Evolutionary conservation across 768 basidiomycete genomes (phyloP).

Genomic region (Macrocybe gigantea): DNA sequence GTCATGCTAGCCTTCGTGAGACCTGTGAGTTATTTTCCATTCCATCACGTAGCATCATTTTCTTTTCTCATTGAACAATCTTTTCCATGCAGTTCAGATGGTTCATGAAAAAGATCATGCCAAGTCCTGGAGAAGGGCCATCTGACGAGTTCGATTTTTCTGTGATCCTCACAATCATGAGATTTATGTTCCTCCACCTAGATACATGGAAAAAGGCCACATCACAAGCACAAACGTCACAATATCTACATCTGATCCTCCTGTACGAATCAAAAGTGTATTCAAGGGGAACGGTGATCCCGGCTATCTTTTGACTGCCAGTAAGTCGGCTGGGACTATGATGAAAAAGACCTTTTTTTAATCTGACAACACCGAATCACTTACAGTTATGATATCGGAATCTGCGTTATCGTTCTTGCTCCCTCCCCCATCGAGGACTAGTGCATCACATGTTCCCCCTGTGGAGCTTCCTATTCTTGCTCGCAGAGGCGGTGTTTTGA

Average conservation of each 20-base stretch:
- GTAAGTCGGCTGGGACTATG: conserved; percentile 25
- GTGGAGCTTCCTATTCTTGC: conserved; percentile 49
- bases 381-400: conserved; percentile 72
- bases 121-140: conserved; percentile 57
- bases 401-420: conserved; percentile 68
- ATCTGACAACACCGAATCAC: conserved; percentile 4
- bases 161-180: background rate
- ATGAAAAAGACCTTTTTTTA: background rate
- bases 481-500: conserved; percentile 71
- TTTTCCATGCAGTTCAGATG: conserved; percentile 23
- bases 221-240: conserved; percentile 68
- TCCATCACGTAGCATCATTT: conserved; percentile 5
- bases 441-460: conserved; percentile 13
- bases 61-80: background rate
- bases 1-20: conserved; percentile 25
- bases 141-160: conserved; percentile 47
- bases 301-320: conserved; percentile 56
- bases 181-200: conserved; percentile 15
- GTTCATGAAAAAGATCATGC: conserved; percentile 44
- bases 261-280: conserved; percentile 50
- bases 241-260: conserved; percentile 41
- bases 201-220: conserved; percentile 54
- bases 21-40: conserved; percentile 23
- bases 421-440: conserved; percentile 24
- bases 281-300: conserved; percentile 73